Evolutionary conservation across 2,329 filamentous ascomycete species (phyloP).

Genomic region (Cladophialophora psammophila): DNA sequence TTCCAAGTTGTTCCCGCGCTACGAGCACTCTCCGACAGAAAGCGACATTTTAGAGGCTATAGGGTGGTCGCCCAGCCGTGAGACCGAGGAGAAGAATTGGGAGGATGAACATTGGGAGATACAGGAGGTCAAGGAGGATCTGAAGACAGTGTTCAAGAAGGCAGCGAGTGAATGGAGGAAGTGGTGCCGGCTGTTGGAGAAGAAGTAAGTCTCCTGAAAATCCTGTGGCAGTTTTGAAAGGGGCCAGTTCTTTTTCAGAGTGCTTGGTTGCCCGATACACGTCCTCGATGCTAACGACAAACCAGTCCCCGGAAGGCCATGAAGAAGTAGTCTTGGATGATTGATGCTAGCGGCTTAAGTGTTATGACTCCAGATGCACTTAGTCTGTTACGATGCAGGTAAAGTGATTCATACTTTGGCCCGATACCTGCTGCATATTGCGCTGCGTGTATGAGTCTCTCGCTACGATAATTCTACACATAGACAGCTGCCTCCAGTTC

Average conservation of each 20-base stretch:
- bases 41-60: conserved; percentile 52
- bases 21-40: conserved; percentile 47
- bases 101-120: conserved; percentile 56
- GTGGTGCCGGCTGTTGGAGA: conserved; percentile 49
- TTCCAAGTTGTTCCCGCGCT: conserved; percentile 46
- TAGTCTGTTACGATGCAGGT: neutral
- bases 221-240: neutral
- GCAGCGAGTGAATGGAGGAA: conserved; percentile 52
- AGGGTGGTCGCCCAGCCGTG: conserved; percentile 50
- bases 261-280: neutral
- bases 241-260: neutral
- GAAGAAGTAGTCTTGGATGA: neutral
- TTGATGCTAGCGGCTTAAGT: neutral
- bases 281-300: neutral
- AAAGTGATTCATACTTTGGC: neutral
- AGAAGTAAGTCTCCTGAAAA: conserved; percentile 42
- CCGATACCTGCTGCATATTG: neutral
- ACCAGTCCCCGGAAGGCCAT: neutral
- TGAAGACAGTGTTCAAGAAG: conserved; percentile 50
- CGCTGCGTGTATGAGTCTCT: too few species aligned
- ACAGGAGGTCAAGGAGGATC: conserved; percentile 51
- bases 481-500: neutral
- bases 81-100: conserved; percentile 46
- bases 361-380: neutral
- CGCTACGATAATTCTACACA: too few species aligned